Evolutionary conservation across 2,329 filamentous ascomycete species (phyloP).

Genomic region (Exophiala lecanii-corni): DNA sequence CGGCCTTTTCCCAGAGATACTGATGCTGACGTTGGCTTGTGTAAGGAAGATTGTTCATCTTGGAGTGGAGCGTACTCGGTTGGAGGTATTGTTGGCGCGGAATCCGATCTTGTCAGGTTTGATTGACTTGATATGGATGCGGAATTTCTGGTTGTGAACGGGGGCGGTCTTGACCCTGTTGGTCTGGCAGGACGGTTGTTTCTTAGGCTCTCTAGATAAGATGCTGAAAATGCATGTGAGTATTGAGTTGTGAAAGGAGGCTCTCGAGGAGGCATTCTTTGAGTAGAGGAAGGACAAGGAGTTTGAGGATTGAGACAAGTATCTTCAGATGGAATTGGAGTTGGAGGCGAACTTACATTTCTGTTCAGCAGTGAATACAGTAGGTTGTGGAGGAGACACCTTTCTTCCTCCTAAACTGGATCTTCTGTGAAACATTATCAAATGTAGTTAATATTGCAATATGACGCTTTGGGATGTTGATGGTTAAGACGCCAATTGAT

Average conservation of each 20-base stretch:
- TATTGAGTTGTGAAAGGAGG: slow-evolving; percentile 22
- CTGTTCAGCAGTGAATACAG: slow-evolving; percentile 44
- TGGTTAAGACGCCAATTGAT: too few relatives aligned
- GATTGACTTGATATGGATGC: slow-evolving; percentile 12
- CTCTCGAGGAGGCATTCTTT: slow-evolving; percentile 17
- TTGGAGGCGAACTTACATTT: slow-evolving; percentile 35
- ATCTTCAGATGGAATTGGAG: not conserved
- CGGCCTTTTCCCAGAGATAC: slow-evolving; percentile 28
- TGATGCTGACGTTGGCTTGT: slow-evolving; percentile 10
- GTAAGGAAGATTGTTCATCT: not conserved
- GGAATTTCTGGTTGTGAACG: slow-evolving; percentile 29
- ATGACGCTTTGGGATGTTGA: not conserved
- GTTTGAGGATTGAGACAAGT: not conserved
- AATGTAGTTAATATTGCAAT: slow-evolving; percentile 7
- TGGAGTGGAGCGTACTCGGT: slow-evolving; percentile 2
- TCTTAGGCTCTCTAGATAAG: slow-evolving; percentile 57
- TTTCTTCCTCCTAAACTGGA: slow-evolving; percentile 38
- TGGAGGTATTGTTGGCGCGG: slow-evolving; percentile 6
- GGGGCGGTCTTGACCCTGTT: slow-evolving; percentile 56
- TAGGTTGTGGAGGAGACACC: slow-evolving; percentile 43
- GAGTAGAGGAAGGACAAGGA: not conserved
- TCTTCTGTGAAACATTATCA: slow-evolving; percentile 35
- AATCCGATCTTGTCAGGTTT: slow-evolving; percentile 25
- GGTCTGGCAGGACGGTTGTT: slow-evolving; percentile 54
- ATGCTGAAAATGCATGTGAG: slow-evolving; percentile 40